Evolutionary conservation across 1,139 yeast species (phyloP).

Genomic region (Meyerozyma athensensis): DNA sequence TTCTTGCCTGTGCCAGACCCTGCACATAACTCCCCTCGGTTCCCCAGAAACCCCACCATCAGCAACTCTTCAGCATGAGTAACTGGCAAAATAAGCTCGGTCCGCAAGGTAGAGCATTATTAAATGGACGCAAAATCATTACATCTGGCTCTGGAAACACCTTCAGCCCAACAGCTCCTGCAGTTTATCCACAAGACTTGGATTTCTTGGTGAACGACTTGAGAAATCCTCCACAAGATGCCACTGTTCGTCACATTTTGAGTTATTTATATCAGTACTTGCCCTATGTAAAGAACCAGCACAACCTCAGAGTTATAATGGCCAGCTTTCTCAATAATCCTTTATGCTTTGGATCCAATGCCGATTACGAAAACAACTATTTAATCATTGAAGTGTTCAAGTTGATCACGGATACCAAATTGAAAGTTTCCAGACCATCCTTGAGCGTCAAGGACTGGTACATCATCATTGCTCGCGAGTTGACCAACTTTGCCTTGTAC

Average conservation of each 20-base stretch:
- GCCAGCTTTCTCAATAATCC: constrained; percentile 48
- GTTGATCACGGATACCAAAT: constrained; percentile 47
- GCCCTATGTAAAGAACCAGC: constrained; percentile 56
- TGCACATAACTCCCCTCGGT: not conserved
- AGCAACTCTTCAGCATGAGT: not conserved
- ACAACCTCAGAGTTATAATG: constrained; percentile 49
- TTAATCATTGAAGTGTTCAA: constrained; percentile 47
- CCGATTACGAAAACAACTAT: constrained; percentile 32
- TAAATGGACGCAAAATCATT: constrained; percentile 10
- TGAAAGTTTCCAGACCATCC: constrained; percentile 58
- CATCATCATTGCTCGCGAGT: constrained; percentile 34
- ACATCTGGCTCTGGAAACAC: constrained; percentile 4
- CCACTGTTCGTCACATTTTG: constrained; percentile 33
- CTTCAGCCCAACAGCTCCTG: constrained; percentile 3
- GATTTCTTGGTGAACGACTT: constrained; percentile 46
- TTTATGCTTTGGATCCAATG: constrained; percentile 39
- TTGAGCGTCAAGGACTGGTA: constrained; percentile 50
- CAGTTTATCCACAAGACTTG: constrained; percentile 35
- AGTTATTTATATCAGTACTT: constrained; percentile 57
- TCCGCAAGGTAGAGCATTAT: constrained; percentile 23
- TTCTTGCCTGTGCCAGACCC: too few species aligned
- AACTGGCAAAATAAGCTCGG: constrained; percentile 17
- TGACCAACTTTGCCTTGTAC: constrained; percentile 28
- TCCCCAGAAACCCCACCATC: constrained; percentile 1
- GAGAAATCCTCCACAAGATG: constrained; percentile 30